These are phyloP conservation scores for Penicillium thymicola DNA, from an alignment of 2,329 filamentous ascomycete genomes.

Conservation along the genomic window DNA sequence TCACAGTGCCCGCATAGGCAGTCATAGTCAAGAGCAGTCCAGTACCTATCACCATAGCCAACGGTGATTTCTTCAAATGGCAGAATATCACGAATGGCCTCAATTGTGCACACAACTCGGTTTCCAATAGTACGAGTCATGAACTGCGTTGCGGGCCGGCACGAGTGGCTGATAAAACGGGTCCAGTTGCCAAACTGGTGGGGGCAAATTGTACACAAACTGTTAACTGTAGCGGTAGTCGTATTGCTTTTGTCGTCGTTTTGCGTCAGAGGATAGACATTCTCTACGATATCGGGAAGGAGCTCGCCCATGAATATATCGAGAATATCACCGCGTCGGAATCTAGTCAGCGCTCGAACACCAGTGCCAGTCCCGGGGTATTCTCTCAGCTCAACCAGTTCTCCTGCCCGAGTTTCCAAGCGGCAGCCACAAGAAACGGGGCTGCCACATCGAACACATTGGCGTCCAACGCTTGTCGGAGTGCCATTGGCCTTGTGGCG, in stretches of 20 bases:
- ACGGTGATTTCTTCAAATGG: constrained; percentile 36
- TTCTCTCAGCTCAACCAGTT: constrained; percentile 32
- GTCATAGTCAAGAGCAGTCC: constrained; percentile 2
- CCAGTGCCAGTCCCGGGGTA: constrained; percentile 31
- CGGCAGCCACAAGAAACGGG: constrained; percentile 20
- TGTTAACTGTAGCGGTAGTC: no score
- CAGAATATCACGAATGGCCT: constrained; percentile 24
- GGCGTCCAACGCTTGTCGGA: not conserved
- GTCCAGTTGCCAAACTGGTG: constrained; percentile 33
- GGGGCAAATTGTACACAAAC: constrained; percentile 15
- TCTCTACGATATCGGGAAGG: constrained; percentile 7
- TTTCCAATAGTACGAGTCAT: constrained; percentile 18
- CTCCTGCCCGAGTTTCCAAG: constrained; percentile 10
- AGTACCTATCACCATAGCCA: constrained; percentile 32
- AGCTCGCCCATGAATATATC: constrained; percentile 29
- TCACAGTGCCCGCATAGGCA: constrained; percentile 1
- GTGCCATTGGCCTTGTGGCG: not conserved
- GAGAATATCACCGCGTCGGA: constrained; percentile 24
- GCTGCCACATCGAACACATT: constrained; percentile 21
- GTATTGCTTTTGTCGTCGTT: not conserved
- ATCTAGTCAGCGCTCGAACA: constrained; percentile 27
- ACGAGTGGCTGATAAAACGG: constrained; percentile 38
- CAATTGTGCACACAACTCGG: constrained; percentile 17
- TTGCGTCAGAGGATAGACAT: constrained; percentile 20
- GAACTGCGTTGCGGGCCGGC: constrained; percentile 26